These are phyloP conservation scores for Vigna mungo DNA, from an alignment of 306 rosid genomes.

Conservation along the genomic window DNA sequence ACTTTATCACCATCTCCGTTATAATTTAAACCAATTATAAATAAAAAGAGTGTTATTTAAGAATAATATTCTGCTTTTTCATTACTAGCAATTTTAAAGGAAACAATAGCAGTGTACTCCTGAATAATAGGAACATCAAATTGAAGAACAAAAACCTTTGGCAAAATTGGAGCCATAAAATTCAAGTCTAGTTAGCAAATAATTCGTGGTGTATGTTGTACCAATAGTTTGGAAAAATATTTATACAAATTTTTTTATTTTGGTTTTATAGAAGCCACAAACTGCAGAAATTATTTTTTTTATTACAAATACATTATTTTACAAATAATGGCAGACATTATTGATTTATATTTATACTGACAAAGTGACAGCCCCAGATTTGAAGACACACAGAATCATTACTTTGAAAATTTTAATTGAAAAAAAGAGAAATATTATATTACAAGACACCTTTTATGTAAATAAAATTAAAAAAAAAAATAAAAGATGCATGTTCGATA, in stretches of 20 bases:
- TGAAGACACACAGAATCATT: neutral
- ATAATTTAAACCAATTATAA: too few species aligned
- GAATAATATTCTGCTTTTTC: neutral
- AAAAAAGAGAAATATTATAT: neutral
- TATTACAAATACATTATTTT: neutral
- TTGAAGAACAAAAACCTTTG: neutral
- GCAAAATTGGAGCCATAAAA: neutral
- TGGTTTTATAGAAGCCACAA: neutral
- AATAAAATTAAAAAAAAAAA: neutral
- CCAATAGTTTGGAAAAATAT: neutral
- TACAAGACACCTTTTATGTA: neutral
- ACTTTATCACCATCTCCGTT: too few species aligned
- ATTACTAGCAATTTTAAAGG: neutral
- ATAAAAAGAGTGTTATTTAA: neutral
- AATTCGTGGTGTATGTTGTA: neutral
- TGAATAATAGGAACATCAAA: neutral
- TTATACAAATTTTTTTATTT: neutral
- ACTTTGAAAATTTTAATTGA: neutral
- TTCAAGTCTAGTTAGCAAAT: neutral
- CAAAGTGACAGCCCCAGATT: constrained; percentile 1
- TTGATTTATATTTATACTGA: neutral
- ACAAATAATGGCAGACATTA: constrained; percentile 12
- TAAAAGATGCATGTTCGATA: neutral
- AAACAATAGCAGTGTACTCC: neutral
- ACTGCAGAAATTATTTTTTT: neutral